Conservation (phyloP, 2,329 filamentous ascomycete species). For the Fusarium continuum region DNA sequence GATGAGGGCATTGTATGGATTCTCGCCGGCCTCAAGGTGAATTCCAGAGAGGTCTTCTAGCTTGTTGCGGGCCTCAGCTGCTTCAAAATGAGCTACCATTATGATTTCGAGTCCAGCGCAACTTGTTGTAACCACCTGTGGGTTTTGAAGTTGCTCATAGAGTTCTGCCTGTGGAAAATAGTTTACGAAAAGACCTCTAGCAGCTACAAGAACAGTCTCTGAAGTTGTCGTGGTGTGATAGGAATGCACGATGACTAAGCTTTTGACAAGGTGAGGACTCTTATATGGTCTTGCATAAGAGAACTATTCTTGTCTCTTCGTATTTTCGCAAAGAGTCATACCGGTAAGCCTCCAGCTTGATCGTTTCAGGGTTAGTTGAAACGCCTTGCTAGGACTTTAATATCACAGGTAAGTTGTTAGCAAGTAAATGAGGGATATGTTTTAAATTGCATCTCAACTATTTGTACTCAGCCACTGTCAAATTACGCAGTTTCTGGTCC, state of each 20-base stretch:
- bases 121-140: neutral
- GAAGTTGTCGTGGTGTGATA: neutral
- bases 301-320: constrained; percentile 11
- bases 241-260: constrained; percentile 35
- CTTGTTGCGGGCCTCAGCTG: constrained; percentile 57
- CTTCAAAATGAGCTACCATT: constrained; percentile 34
- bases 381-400: neutral
- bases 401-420: neutral
- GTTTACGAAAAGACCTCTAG: neutral
- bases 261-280: neutral
- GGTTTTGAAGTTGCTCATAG: neutral
- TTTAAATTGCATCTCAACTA: constrained; percentile 12
- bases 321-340: neutral
- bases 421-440: neutral
- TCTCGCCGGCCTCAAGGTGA: constrained; percentile 63
- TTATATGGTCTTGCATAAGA: constrained; percentile 2
- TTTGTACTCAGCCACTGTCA: constrained; percentile 25
- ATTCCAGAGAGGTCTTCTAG: constrained; percentile 65
- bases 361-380: constrained; percentile 18
- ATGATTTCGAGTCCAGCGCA: neutral
- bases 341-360: constrained; percentile 5
- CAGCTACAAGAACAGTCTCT: constrained; percentile 8
- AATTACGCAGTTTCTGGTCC: constrained; percentile 21
- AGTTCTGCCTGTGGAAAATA: neutral
- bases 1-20: constrained; percentile 81